These are phyloP conservation scores for Eucalyptus guilfoylei DNA, from an alignment of 345 rosid species.

Conservation along the genomic window DNA sequence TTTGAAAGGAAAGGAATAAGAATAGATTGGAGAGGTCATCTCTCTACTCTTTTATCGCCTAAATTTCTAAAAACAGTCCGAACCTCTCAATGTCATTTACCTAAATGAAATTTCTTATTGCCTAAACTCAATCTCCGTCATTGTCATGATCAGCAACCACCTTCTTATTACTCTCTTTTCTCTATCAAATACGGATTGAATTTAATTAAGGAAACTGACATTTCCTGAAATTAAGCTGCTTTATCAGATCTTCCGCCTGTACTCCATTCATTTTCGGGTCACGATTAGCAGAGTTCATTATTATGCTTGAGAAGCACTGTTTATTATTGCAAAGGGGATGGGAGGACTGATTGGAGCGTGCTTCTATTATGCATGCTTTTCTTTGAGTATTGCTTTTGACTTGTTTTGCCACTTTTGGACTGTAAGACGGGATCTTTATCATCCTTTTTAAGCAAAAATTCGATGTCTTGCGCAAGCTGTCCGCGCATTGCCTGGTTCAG, in stretches of 20 bases:
- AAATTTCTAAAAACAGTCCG: not conserved
- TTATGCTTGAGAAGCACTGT: slow-evolving; percentile 83
- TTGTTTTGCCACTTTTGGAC: slow-evolving; percentile 7
- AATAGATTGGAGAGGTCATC: not conserved
- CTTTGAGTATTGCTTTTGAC: not conserved
- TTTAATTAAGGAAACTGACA: not conserved
- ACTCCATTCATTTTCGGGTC: slow-evolving; percentile 74
- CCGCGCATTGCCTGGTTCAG: not conserved
- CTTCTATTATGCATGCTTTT: not conserved
- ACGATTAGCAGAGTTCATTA: slow-evolving; percentile 32
- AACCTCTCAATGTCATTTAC: not conserved
- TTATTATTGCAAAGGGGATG: slow-evolving; percentile 85
- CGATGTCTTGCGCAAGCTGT: not conserved
- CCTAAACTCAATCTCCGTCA: not conserved
- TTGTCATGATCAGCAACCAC: not conserved
- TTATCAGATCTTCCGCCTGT: slow-evolving; percentile 40
- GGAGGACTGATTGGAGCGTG: not conserved
- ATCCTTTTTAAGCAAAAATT: slow-evolving; percentile 71
- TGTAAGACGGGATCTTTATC: slow-evolving; percentile 89
- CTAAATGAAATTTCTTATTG: not conserved
- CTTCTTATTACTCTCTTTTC: not conserved
- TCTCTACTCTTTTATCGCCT: not conserved
- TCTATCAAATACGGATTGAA: not conserved
- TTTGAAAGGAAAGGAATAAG: not conserved
- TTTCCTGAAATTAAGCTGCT: not conserved